phyloP scores from a whole-genome alignment of 208 protist species.

The Porcisia hertigi region DNA sequence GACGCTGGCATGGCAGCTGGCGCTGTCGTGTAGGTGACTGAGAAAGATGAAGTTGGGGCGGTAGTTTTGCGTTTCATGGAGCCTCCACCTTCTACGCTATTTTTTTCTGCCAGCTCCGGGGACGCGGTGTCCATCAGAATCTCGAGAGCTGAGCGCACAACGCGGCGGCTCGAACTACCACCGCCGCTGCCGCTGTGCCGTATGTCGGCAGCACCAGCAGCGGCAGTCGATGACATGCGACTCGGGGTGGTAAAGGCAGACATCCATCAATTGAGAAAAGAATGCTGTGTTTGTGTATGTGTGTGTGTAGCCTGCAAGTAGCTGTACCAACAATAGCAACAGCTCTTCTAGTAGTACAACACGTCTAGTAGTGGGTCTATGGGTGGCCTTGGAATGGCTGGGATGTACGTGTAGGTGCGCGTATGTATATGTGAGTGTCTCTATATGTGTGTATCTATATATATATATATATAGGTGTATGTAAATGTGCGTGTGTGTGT shows the following conservation, averaged over 20 bases:
- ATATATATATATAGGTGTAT: not conserved
- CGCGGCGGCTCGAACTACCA: constrained; percentile 41
- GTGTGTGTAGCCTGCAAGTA: not conserved
- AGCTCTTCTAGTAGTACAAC: not conserved
- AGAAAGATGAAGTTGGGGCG: constrained; percentile 27
- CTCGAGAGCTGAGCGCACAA: constrained; percentile 80
- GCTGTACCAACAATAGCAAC: not conserved
- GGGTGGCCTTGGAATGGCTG: not conserved
- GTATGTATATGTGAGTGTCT: not conserved
- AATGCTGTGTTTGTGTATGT: not conserved
- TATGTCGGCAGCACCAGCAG: not conserved
- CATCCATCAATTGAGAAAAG: constrained; percentile 6
- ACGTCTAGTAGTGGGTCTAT: not conserved
- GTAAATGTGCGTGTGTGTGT: not conserved
- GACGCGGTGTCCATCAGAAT: constrained; percentile 57
- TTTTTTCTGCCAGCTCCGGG: constrained; percentile 37
- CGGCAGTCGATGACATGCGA: constrained; percentile 6
- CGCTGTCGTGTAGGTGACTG: constrained; percentile 52
- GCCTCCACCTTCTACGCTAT: not conserved
- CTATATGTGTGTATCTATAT: not conserved
- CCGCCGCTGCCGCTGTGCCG: constrained; percentile 16
- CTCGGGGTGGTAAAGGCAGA: constrained; percentile 35
- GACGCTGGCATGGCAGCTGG: not conserved
- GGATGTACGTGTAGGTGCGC: not conserved
- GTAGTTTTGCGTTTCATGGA: not conserved